Base-by-base conservation (phyloP, 1,284 basidiomycete genomes). In the Nidula niveotomentosa region DNA sequence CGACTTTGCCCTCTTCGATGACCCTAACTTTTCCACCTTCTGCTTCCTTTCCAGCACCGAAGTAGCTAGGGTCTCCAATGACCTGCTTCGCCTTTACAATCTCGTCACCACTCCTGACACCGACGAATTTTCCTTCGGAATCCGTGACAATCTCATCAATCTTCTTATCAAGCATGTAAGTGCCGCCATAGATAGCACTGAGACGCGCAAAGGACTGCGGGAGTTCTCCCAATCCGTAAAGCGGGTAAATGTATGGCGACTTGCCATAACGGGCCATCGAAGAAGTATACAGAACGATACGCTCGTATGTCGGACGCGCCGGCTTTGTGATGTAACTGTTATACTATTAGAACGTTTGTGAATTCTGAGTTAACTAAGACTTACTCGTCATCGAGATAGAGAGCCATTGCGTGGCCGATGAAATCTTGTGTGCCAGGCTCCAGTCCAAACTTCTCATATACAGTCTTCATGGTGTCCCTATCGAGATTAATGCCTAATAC, bases 191-290 rank as follows among this genome's bases (percentile, higher is more conserved):
- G 71, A 99, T 98, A 64, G 97, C 97, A 61, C 93, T 96, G 55
- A 98, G 83, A 69, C 97, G 94, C 13, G 97, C 97, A 69, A 99
- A 99, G 2, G 96, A 94, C 71, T 99, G 97, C 17, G 97, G 97
- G 50, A 99, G 90, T 75, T 99, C 97, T 64, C 97, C 97, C 51
- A 99, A 91, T 61, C 97, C 97, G 74, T 99, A 99, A 53, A 98
- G 85, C 12, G 97, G 97, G 79, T 99, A 99, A 72, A 99, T 98
- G 81, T 99, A 99, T 3, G 97, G 97, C 15, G 97, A 99, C 76
- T 99, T 99, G 65, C 97, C 97, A 75, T 98, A 99, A 53, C 97
- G 93, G 34, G 97, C 95, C 94, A 99, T 98, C 17, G 96, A 99
- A 7, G 93, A 91, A 13, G 95, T 98, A 79, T 99, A 99, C 58